Percentiles rank a stretch among this genome's conserved stretches.
Conservation (phyloP, 2,329 filamentous ascomycete species). For the Bipolaris sorokiniana region DNA sequence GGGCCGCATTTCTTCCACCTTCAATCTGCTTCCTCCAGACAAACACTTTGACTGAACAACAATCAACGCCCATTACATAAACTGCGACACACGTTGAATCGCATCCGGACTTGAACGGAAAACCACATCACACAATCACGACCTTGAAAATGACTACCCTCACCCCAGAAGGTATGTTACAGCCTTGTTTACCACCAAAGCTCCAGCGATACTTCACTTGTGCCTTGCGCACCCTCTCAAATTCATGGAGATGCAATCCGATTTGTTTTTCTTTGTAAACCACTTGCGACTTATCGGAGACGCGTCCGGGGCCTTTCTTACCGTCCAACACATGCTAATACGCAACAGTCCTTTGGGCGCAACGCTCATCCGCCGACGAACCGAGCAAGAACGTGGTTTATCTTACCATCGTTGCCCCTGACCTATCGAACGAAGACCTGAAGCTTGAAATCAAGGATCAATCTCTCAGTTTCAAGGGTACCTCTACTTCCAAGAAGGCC, state of each 20-base stretch:
- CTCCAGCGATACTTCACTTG: constrained; percentile 4
- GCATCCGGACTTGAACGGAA: constrained; percentile 4
- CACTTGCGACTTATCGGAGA: neutral
- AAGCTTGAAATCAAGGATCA: constrained; percentile 76
- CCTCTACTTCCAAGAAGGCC: constrained; percentile 82
- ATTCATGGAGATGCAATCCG: neutral
- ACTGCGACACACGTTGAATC: constrained; percentile 2
- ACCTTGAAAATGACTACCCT: constrained; percentile 40
- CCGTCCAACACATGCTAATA: constrained; percentile 25
- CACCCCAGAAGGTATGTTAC: constrained; percentile 50
- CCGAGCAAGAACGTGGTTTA: constrained; percentile 92
- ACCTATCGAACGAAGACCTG: constrained; percentile 76
- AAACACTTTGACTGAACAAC: constrained; percentile 25
- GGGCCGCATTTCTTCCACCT: constrained; percentile 46
- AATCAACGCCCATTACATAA: constrained; percentile 7
- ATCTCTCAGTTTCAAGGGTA: constrained; percentile 81
- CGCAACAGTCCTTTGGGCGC: constrained; percentile 87
- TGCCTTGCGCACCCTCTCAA: neutral
- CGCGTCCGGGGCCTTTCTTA: constrained; percentile 11
- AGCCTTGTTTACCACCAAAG: constrained; percentile 27
- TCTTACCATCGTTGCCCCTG: constrained; percentile 86
- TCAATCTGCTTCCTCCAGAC: constrained; percentile 32
- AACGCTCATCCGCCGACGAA: constrained; percentile 85
- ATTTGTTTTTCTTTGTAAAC: neutral
- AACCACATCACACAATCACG: constrained; percentile 1